Base-by-base conservation (phyloP, 164 flowering plant species). In the Nymphaea colorata region DNA sequence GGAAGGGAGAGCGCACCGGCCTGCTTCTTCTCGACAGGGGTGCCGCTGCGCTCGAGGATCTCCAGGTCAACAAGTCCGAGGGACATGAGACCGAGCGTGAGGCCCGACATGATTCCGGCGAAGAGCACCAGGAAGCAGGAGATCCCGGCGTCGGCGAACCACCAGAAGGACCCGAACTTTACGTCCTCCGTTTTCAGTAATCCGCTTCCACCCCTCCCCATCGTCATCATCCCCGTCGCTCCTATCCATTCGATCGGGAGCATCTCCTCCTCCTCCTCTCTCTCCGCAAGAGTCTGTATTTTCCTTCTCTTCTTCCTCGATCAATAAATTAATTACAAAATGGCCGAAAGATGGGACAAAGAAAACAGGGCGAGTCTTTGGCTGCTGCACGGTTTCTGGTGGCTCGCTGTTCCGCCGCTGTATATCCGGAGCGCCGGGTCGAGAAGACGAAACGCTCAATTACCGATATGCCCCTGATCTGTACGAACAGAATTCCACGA, bases 61-160 rank as follows among this genome's bases (percentile, higher is more conserved):
- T 82, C 82, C n/a, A 79, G 82, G 18, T 82, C 84, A 44, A 82
- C 84, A n/a, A 79, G 81, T 3, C 82, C 76, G 16, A 82, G 75
- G 8, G 84, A 82, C 84, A 82, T 82, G 62, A 82, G 64, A 1
- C 84, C 84, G 11, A 82, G 70, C 6, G 84, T 82, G 7, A 82
- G 71, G 43, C 84, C 84, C 11, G 84, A 82, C 85, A 82, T 82
- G 64, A 79, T 76, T 6, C 85, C 85, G 6, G 83, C 85, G 67
- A 82, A 82, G 59, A 82, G 71, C 2, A 82, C 83, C 51, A 82
- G 80, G 2, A 78, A 41, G 57, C 79, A 72, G 3, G 79, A 82
- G 18, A 78, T 57, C 4, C 82, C 85, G 4, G 75, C 79, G 64
- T 79, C 79, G 41, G 64, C 51, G 47, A 66, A 75, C 83, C 82